A percentile compares a stretch with the other conserved stretches of the same genome.
Evolutionary conservation across 2,329 filamentous ascomycete species (phyloP).

Genomic region (Colletotrichum destructivum): DNA sequence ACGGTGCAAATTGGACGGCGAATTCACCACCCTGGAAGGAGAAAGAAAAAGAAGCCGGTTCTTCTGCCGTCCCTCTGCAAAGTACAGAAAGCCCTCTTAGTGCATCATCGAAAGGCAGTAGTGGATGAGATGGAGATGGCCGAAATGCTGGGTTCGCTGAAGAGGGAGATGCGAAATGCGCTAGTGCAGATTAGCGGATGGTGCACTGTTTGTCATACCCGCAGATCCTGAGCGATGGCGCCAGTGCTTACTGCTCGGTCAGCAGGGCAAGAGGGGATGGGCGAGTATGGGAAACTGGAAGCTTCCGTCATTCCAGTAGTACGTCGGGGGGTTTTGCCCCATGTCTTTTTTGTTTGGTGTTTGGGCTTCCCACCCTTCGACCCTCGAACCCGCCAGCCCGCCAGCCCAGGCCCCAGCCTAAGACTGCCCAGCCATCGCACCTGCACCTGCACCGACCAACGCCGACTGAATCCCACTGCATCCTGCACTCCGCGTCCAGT

Average conservation of each 20-base stretch:
- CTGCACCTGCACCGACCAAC: slow-evolving; percentile 12
- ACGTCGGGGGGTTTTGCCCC: background rate
- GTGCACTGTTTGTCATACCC: slow-evolving; percentile 40
- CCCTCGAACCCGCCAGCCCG: slow-evolving; percentile 6
- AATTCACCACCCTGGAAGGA: too few relatives aligned
- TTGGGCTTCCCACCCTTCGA: background rate
- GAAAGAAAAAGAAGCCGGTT: background rate
- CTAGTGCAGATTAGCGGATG: slow-evolving; percentile 26
- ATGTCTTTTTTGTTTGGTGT: background rate
- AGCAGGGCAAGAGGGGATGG: slow-evolving; percentile 24
- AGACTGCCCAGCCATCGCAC: slow-evolving; percentile 13
- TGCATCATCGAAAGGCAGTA: background rate
- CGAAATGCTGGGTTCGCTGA: slow-evolving; percentile 17
- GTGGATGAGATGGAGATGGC: slow-evolving; percentile 4
- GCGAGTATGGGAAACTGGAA: slow-evolving; percentile 33
- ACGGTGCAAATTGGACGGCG: too few relatives aligned
- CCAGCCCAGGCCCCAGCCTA: background rate
- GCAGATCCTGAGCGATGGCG: slow-evolving; percentile 34
- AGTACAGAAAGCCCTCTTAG: background rate
- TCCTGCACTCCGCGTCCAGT: slow-evolving; percentile 5
- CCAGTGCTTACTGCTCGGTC: slow-evolving; percentile 41
- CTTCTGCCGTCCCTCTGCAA: background rate
- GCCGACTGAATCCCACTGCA: background rate
- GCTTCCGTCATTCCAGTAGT: slow-evolving; percentile 38
- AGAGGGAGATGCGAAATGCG: slow-evolving; percentile 20